Base-by-base conservation (phyloP, 2,329 filamentous ascomycete species). In the Penicillium sp. region DNA sequence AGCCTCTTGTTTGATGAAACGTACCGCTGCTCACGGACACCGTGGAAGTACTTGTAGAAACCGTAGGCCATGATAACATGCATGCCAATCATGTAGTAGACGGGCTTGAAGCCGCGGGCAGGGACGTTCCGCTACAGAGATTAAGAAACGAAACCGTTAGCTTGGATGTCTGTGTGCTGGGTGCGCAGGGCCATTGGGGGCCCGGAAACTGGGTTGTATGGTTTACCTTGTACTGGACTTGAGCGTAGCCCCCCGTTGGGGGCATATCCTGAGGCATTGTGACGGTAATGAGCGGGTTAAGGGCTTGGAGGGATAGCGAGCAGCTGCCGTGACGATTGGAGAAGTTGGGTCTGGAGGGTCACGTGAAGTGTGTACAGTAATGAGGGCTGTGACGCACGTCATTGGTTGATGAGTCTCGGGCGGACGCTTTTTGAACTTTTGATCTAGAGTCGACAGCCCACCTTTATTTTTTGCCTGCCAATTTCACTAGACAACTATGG, bases 191-290 rank as follows among this genome's bases (percentile, higher is more conserved):
- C 12, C 11, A 38, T 44, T 58, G 28, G 19, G 41, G 2, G n/a
- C 22, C 41, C 37, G 25, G 25, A 22, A 43, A 22, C 3, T 16
- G 25, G 26, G n/a, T 19, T 57, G 42, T 40, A 55, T 50, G 42
- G 78, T 82, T 71, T 76, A 92, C 89, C 86, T 96, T 96, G 83
- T 97, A 99, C 80, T 99, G 94, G 65, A 99, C 88, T 77, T 93
- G 88, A 76, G 87, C 88, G 78, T 99, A 99, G 83, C 94, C 94
- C 81, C 93, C 94, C 72, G 79, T 76, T 68, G 94, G 94, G 81
- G 94, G 94, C 86, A 99, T 90, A 83, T 99, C 94, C 84, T 97
- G 92, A 81, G 89, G 87, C 93, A 97, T 97, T 72, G 64, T 87
- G 69, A 60, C 58, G 63, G 59, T 48, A 57, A 37, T 58, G 60